Evolutionary conservation across 106 monocot species (phyloP), one percentile per base, ranked within the genome.

Genomic region (Vanilla planifolia): DNA sequence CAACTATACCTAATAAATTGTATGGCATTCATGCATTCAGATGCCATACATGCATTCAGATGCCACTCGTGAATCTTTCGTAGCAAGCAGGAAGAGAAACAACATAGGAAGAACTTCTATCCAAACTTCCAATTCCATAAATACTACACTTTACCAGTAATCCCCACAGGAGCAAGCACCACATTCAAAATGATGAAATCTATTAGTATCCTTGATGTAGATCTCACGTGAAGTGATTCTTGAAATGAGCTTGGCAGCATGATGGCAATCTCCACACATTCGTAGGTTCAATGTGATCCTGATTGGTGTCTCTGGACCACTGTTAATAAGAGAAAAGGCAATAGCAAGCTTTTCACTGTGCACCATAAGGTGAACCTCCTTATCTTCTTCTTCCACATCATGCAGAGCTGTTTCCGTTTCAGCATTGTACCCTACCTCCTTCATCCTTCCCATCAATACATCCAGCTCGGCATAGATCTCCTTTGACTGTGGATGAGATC

Each of bases 331-430:
- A n/a, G 73, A 47, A 55, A 91, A 91, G 3, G 73, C 82, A 24
- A 85, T 82, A 5, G 85, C 90, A 21, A 91, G 71, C 71, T 91
- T 91, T 64, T 91, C 85, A 37, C 85, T 82, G 58, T 91, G 90
- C 8, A 74, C 76, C 14, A 74, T 64, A 19, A 91, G 81, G 59
- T 91, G 90, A 10, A 79, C 68, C 42, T 75, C 90, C 62, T 85
- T 91, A 65, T 91, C 90, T 57, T 91, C 90, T 55, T 89, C 88
- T 68, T 91, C 90, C 17, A 91, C 76, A 70, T 85, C 90, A 64
- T 92, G 91, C 13, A 92, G 71, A 39, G 91, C 79, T 60, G 74
- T 33, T 42, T 79, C 80, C 4, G 51, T 74, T 21, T 77, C 80
- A 6, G 83, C 67, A 24, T 45, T 64, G 63, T 82, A 92, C 23